Evolutionary conservation across 306 rosid genomes (phyloP).

Genomic region (Quillaja saponaria): DNA sequence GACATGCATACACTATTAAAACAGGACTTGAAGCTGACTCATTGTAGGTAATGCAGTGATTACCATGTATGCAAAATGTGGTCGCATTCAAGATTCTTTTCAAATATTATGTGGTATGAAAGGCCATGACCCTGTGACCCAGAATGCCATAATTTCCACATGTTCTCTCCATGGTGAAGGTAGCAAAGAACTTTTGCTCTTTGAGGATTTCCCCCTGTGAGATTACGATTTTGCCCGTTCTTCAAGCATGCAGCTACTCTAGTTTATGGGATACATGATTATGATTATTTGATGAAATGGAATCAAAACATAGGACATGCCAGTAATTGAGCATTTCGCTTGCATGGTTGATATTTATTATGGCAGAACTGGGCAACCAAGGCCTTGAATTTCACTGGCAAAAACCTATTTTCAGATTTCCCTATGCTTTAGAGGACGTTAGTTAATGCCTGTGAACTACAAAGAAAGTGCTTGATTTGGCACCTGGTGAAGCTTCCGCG

Average conservation of each 20-base stretch:
- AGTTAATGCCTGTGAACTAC: constrained; percentile 45
- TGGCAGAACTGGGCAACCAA: constrained; percentile 42
- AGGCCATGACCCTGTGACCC: constrained; percentile 35
- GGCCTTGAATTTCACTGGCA: constrained; percentile 36
- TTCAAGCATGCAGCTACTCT: constrained; percentile 56
- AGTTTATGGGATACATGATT: constrained; percentile 50
- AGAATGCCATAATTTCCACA: constrained; percentile 55
- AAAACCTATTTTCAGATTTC: constrained; percentile 42
- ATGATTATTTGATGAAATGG: constrained; percentile 50
- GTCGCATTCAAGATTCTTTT: constrained; percentile 46
- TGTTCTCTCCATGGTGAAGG: constrained; percentile 52
- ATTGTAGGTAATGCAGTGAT: constrained; percentile 45
- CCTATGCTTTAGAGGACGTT: constrained; percentile 57
- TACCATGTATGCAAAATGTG: constrained; percentile 62
- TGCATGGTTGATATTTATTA: constrained; percentile 44
- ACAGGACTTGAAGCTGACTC: constrained; percentile 42
- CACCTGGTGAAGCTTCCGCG: constrained; percentile 50
- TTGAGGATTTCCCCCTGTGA: constrained; percentile 46
- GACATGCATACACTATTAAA: constrained; percentile 46
- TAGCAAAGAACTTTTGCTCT: constrained; percentile 38
- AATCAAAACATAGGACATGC: constrained; percentile 38
- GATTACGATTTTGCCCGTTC: constrained; percentile 45
- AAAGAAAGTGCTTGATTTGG: constrained; percentile 47
- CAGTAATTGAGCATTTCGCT: constrained; percentile 50
- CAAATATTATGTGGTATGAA: constrained; percentile 37